phyloP scores from a whole-genome alignment of 148 eudicot genomes.

The Polygonum maritimum region DNA sequence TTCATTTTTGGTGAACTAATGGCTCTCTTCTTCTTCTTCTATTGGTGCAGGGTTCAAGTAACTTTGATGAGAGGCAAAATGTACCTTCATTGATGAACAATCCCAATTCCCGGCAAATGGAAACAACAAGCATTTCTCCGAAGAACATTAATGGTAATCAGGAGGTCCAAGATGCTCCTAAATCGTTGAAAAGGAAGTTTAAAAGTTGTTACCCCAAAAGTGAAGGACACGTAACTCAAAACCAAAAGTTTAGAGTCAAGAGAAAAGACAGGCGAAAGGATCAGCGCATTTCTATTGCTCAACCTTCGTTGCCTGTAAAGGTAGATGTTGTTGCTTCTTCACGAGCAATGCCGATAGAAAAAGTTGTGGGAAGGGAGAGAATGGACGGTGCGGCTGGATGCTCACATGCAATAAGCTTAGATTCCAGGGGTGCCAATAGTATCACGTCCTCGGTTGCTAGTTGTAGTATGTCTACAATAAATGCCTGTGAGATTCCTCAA shows the following conservation, averaged over 20 bases:
- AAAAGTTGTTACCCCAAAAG: slow-evolving; percentile 19
- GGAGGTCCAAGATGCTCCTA: slow-evolving; percentile 24
- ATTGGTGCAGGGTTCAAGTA: slow-evolving; percentile 28
- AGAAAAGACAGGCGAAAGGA: slow-evolving; percentile 22
- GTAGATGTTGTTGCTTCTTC: slow-evolving; percentile 42
- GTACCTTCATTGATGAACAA: slow-evolving; percentile 20
- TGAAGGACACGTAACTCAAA: slow-evolving; percentile 25
- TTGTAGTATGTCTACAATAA: slow-evolving; percentile 42
- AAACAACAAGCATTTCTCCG: slow-evolving; percentile 14
- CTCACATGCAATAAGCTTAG: slow-evolving; percentile 27
- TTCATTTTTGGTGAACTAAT: not conserved
- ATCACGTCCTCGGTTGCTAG: slow-evolving; percentile 67
- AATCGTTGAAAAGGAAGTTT: slow-evolving; percentile 35
- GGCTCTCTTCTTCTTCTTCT: not conserved
- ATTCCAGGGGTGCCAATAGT: slow-evolving; percentile 32
- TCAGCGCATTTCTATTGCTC: slow-evolving; percentile 18
- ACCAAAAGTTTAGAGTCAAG: slow-evolving; percentile 27
- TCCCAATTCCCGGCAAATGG: slow-evolving; percentile 19
- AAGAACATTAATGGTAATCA: slow-evolving; percentile 15
- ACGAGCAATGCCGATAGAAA: slow-evolving; percentile 29
- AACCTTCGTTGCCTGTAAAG: slow-evolving; percentile 44
- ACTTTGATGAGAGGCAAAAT: slow-evolving; percentile 31
- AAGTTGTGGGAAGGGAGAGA: slow-evolving; percentile 34
- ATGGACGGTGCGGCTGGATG: slow-evolving; percentile 30
- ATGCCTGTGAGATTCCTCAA: slow-evolving; percentile 22